Percentiles rank a stretch among this genome's conserved stretches.
Conservation (phyloP, 2,329 filamentous ascomycete species). For the Aulographum hederae region DNA sequence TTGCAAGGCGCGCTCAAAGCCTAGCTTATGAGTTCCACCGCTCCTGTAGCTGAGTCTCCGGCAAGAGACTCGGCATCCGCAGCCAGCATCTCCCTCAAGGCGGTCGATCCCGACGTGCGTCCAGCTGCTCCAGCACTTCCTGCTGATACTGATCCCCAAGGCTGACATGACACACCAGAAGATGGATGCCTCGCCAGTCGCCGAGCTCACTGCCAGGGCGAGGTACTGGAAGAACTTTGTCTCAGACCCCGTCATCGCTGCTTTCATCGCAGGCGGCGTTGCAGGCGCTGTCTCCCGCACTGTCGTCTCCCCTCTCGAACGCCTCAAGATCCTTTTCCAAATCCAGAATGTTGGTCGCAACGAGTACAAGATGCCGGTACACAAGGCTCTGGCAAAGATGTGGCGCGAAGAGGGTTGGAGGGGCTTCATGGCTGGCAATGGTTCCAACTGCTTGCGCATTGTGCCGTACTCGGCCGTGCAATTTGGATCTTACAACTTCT, state of each 20-base stretch:
- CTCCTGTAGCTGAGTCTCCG: too few relatives aligned
- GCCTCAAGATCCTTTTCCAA: constrained; percentile 95
- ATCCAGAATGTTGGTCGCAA: constrained; percentile 78
- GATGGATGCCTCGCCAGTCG: too few relatives aligned
- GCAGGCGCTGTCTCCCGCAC: constrained; percentile 95
- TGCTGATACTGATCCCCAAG: too few relatives aligned
- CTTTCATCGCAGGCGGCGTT: constrained; percentile 85
- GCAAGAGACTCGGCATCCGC: too few relatives aligned
- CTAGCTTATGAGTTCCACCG: too few relatives aligned
- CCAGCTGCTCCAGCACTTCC: too few relatives aligned
- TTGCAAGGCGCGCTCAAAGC: too few relatives aligned
- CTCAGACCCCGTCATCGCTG: constrained; percentile 58
- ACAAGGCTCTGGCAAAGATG: constrained; percentile 82
- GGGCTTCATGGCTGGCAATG: constrained; percentile 95
- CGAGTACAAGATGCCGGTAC: constrained; percentile 85
- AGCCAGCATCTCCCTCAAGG: too few relatives aligned
- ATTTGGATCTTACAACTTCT: constrained; percentile 95
- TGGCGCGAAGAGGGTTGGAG: constrained; percentile 93
- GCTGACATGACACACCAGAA: too few relatives aligned
- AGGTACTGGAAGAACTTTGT: too few relatives aligned
- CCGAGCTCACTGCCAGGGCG: too few relatives aligned
- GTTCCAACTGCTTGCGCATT: constrained; percentile 95
- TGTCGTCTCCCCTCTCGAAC: constrained; percentile 87
- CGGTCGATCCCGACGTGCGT: too few relatives aligned
- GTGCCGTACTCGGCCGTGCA: constrained; percentile 97